Conservation (phyloP, 2,329 filamentous ascomycete genomes). For the Nannizziopsis barbatae region DNA sequence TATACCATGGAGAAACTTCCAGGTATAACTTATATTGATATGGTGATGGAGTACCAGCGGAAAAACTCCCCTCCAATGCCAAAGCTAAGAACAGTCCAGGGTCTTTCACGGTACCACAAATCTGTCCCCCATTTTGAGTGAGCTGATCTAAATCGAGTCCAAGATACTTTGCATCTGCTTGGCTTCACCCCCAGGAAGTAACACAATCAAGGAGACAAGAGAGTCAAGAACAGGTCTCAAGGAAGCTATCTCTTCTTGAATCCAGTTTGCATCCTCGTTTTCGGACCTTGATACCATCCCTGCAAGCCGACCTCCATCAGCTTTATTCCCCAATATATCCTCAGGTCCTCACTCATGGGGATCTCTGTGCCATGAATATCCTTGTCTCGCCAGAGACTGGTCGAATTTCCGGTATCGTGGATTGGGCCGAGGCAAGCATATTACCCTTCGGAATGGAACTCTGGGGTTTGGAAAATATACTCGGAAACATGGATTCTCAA, state of each 20-base stretch:
- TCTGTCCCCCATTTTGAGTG: not conserved
- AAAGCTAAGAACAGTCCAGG: conserved; percentile 4
- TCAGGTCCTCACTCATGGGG: conserved; percentile 6
- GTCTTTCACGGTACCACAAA: conserved; percentile 4
- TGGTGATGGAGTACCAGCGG: conserved; percentile 2
- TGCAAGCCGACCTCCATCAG: not conserved
- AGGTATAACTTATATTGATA: conserved; percentile 8
- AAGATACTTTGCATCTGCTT: conserved; percentile 3
- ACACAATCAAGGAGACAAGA: conserved; percentile 1
- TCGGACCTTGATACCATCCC: not conserved
- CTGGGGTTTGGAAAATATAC: conserved; percentile 16
- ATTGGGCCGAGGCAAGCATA: conserved; percentile 19
- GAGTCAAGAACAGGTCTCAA: not conserved
- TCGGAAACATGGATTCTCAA: conserved; percentile 15
- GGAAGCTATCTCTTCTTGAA: not conserved
- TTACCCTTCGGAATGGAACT: conserved; percentile 21
- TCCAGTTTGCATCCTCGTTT: not conserved
- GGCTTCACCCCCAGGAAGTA: conserved; percentile 4
- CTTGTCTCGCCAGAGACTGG: conserved; percentile 11
- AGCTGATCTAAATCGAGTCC: not conserved
- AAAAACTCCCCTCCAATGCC: not conserved
- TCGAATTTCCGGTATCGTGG: conserved; percentile 18
- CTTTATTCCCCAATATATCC: conserved; percentile 1
- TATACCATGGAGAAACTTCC: conserved; percentile 10
- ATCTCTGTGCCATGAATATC: conserved; percentile 7